Base-by-base conservation (phyloP, 2,329 filamentous ascomycete genomes). In the Sclerotinia subarctica region DNA sequence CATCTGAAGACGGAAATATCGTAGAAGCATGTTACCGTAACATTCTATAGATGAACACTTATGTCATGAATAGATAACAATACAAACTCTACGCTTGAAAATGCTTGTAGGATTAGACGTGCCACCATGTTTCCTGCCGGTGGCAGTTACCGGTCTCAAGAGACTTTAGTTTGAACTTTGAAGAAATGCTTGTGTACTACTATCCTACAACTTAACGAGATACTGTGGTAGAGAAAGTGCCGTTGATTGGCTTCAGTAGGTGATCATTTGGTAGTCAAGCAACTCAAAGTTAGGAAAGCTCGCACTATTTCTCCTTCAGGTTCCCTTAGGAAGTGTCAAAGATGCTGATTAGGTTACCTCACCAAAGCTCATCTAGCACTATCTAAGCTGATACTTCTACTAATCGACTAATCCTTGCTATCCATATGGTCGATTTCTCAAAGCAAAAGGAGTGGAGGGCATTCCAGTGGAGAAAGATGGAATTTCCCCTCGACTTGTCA, bases 261-360 rank as follows among this genome's bases (percentile, higher is more conserved):
- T 35, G 29, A 5, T 62, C 13, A 19, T 49, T 1, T 19, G n/a
- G n/a, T 15, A 32, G 32, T 15, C n/a, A 11, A n/a, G 21, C 32
- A 19, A 51, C 24, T 38, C 59, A 62, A 17, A 38, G n/a, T 24
- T 38, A 21, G 5, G 8, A 62, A 21, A 38, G 59, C 19, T 62
- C 19, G 7, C 38, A 49, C 47, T 26, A 11, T 51, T 26, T 52
- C 32, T 51, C 46, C 8, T 38, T 51, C 38, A 35, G 21, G 46
- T 26, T 51, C 11, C 29, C 46, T 38, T 51, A 38, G n/a, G n/a
- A 62, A 62, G 59, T 62, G 59, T 51, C 59, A 63, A 63, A 38
- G 29, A 15, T 21, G 32, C 59, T 19, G 15, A 51, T 13, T 17
- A 49, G 17, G n/a, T 19, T 13, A 38, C 17, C 32, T 24, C 46